Evolutionary conservation across 305 asterid genomes (phyloP), one percentile per base, ranked within the genome.

Genomic region (Solanum aculeatissimum): DNA sequence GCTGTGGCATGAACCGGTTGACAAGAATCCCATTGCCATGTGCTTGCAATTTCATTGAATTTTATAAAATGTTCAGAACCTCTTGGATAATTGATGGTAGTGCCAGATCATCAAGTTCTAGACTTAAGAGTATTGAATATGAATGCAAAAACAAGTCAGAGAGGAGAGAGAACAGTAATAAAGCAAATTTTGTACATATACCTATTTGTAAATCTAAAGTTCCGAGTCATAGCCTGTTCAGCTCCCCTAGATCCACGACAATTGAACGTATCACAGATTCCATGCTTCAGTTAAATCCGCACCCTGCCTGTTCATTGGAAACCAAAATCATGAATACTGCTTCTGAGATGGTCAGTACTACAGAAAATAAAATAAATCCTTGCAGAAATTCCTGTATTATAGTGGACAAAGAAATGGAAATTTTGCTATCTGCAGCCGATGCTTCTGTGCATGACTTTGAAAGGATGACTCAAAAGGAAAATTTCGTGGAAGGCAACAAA

Each of bases 341-440:
- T 83, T 82, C 81, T 23, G 80, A 84, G 68, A 18, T 81, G 82
- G 91, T 88, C 84, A 85, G 80, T 80, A 84, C 62, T 80, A 82
- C 62, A 53, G 47, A 80, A 43, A 84, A 84, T 74, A 83, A 68
- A 86, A 45, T 23, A 32, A 80, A 83, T 80, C 74, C 69, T 45
- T 25, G 87, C 72, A 75, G 85, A 40, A 65, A 87, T 80, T 83
- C 88, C 80, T 83, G 82, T 82, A 42, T 78, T 84, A 90, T 87
- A 82, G 85, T 86, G 83, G 89, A 90, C 85, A 84, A 87, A 74
- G 81, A 87, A 71, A 89, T 82, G 75, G 83, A 74, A 82, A 70
- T 57, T 81, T 70, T 84, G 71, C 89, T 49, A 84, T 74, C 86
- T 66, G 87, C 88, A 85, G 84, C 69, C 84, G 85, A 83, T 68